Base-by-base conservation (phyloP, 108 stramenopile genomes). In the Skeletonema grethae region DNA sequence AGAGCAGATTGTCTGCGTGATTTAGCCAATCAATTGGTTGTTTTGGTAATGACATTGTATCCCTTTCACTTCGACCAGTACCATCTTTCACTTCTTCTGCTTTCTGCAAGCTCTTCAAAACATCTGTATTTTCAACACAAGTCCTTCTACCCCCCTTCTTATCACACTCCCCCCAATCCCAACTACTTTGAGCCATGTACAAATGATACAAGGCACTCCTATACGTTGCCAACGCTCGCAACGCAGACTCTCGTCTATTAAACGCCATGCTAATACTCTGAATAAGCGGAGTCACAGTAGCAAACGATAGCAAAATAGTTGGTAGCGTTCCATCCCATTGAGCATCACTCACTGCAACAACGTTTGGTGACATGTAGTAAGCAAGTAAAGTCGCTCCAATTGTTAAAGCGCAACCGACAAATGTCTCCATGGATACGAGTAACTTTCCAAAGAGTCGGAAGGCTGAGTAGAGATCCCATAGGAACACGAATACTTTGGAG, bases 231-330 rank as follows among this genome's bases (percentile, higher is more conserved):
- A 87, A 67, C 7, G 63, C 72, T 32, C 46, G 53, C 62, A 87
- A 68, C 15, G 87, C 87, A 18, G 53, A 30, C 61, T 88, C 87
- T 16, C 87, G 58, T 22, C 87, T 58, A 30, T 46, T 59, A 56
- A 82, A 88, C 8, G 83, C 80, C 77, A 88, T 84, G 9, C 58
- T 36, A 30, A 86, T 82, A 55, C 83, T 80, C n/a, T 57, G 45
- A 29, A 73, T 59, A 0, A 88, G 48, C 3, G 87, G 83, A 9
- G 83, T 84, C 24, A 81, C 73, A 6, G 85, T 80, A 15, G 87
- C 77, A 79, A 84, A 88, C n/a, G 76, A 73, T 5, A 84, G 50
- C 30, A 86, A 38, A 8, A 82, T 59, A 16, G 65, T 62, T n/a
- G 78, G 71, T 3, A 73, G 30, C 35, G 57, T 34, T 4, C 79